Evolutionary conservation across 148 eudicot genomes (phyloP), one percentile per base, ranked within the genome.

Genomic region (Camellia granthamiana): DNA sequence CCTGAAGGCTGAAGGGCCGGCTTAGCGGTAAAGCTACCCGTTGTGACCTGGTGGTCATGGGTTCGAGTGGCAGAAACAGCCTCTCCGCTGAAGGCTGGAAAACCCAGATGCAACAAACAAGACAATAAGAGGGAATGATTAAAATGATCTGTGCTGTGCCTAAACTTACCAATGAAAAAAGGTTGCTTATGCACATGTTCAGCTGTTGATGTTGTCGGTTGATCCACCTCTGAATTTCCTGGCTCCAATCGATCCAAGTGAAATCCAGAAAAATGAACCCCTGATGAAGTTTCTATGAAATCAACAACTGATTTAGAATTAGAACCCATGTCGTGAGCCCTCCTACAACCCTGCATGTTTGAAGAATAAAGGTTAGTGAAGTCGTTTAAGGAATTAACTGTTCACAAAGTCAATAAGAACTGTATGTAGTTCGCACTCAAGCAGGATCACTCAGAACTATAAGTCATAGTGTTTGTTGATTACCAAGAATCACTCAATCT

Each of bases 221-320:
- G 90, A 72, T 86, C 94, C 76, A 84, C 86, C 77, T 79, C 88
- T 42, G 92, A 83, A 85, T 85, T 83, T 68, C 84, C 85, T 66
- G 84, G 76, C 82, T 83, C 83, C 83, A 80, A 78, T 75, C 81
- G 90, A 84, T 93, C 83, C 88, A 92, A 79, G 83, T 94, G 99
- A 84, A 96, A 92, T 79, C 99, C 99, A 79, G 99, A 93, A 86
- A 88, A 96, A 89, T 96, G 99, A 80, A 72, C 98, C 78, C 93
- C 93, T 61, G 97, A 90, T 80, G 95, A 91, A 84, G 92, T 88
- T 83, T 91, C 97, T 79, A 96, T 87, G 83, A 92, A 82, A 79
- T 91, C 97, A 74, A 81, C 92, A 46, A 89, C 93, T 80, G 93
- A 86, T 69, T 90, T 90, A 41, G 97, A 64, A 63, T 81, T 64